Evolutionary conservation across 805 yeast genomes (phyloP).

Genomic region (Zygotorulaspora danielsina): DNA sequence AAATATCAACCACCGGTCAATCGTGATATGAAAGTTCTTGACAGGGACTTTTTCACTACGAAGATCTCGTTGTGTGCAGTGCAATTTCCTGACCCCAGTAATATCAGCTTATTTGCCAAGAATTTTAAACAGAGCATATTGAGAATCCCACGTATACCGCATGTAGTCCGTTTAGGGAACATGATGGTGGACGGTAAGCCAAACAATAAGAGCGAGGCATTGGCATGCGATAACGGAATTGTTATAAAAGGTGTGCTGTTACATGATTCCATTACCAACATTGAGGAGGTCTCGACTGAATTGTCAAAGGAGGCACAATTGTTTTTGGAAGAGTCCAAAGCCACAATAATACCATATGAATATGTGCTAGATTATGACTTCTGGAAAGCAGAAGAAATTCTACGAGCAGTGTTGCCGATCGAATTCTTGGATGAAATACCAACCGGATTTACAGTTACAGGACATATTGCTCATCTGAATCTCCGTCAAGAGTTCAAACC

Average conservation of each 20-base stretch:
- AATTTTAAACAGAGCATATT: conserved; percentile 56
- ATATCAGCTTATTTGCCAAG: conserved; percentile 60
- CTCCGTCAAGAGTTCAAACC: conserved; percentile 80
- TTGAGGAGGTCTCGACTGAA: conserved; percentile 37
- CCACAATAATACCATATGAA: conserved; percentile 48
- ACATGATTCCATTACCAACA: conserved; percentile 44
- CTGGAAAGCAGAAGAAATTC: conserved; percentile 88
- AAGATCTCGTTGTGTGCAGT: conserved; percentile 64
- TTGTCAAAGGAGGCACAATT: conserved; percentile 43
- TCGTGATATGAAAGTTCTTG: conserved; percentile 59
- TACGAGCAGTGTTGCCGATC: conserved; percentile 72
- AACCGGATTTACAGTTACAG: conserved; percentile 86
- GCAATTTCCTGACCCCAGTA: conserved; percentile 60
- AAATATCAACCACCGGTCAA: conserved; percentile 59
- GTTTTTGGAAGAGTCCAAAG: conserved; percentile 46
- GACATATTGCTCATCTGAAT: conserved; percentile 93
- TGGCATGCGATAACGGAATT: conserved; percentile 31
- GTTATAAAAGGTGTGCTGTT: conserved; percentile 48
- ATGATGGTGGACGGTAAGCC: conserved; percentile 14
- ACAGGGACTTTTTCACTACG: conserved; percentile 57
- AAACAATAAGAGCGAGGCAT: conserved; percentile 14
- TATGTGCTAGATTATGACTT: conserved; percentile 63
- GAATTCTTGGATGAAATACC: conserved; percentile 66
- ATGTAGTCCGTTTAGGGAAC: conserved; percentile 47
- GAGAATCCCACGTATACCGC: conserved; percentile 64